Percentiles rank a stretch among this genome's conserved stretches.
Evolutionary conservation across 1,139 yeast species (phyloP).

Genomic region (Eremothecium cymbalariae): DNA sequence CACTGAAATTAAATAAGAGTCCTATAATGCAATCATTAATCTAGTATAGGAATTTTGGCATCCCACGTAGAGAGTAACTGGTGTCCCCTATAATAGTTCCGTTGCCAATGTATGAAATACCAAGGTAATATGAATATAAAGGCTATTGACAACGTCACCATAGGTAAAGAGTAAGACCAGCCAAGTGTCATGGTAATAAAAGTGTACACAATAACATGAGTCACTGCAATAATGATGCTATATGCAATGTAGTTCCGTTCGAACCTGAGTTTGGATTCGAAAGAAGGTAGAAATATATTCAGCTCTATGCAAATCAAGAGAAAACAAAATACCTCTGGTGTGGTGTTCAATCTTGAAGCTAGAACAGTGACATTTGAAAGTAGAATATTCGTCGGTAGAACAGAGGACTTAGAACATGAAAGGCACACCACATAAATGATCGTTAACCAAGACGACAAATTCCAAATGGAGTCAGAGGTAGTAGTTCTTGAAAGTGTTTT

Average conservation of each 20-base stretch:
- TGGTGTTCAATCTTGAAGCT: slow-evolving; percentile 71
- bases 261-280: slow-evolving; percentile 14
- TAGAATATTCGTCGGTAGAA: slow-evolving; percentile 74
- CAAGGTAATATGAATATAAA: slow-evolving; percentile 22
- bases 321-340: slow-evolving; percentile 74
- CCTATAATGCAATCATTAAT: too few relatives aligned
- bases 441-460: slow-evolving; percentile 71
- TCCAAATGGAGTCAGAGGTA: slow-evolving; percentile 93
- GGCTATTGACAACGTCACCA: slow-evolving; percentile 16
- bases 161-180: slow-evolving; percentile 17
- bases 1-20: too few relatives aligned
- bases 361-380: slow-evolving; percentile 81
- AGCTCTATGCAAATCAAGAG: slow-evolving; percentile 27
- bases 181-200: slow-evolving; percentile 23
- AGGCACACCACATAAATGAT: slow-evolving; percentile 46
- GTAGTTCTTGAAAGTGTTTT: slow-evolving; percentile 84
- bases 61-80: slow-evolving; percentile 28
- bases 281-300: slow-evolving; percentile 27
- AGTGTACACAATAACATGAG: slow-evolving; percentile 23
- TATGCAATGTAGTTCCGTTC: slow-evolving; percentile 10
- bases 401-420: slow-evolving; percentile 36
- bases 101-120: slow-evolving; percentile 29
- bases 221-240: slow-evolving; percentile 8
- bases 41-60: slow-evolving; percentile 26
- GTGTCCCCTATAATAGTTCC: slow-evolving; percentile 24